A percentile compares a stretch with the other conserved stretches of the same genome.
phyloP scores from a whole-genome alignment of 139 green algal species.

The Nannochloris sp. region DNA sequence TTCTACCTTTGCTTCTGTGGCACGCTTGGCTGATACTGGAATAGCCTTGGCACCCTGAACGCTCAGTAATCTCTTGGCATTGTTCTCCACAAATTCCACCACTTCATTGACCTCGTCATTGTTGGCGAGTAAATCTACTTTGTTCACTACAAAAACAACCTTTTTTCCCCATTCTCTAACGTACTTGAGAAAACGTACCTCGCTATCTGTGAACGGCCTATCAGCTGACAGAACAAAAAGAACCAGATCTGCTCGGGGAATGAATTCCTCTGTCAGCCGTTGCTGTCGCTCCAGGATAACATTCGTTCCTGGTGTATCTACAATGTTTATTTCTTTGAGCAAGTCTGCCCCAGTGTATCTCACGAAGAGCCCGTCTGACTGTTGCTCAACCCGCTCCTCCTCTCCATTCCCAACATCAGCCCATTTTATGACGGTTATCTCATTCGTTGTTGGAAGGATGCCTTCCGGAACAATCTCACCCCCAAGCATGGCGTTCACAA shows the following conservation, averaged over 20 bases:
- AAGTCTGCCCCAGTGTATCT: conserved; percentile 63
- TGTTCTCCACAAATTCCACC: conserved; percentile 63
- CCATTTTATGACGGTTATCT: conserved; percentile 88
- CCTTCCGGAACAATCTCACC: conserved; percentile 72
- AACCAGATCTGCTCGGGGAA: conserved; percentile 92
- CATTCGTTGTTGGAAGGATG: conserved; percentile 97
- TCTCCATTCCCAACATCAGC: conserved; percentile 15
- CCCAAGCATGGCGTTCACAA: conserved; percentile 90
- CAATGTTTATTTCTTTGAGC: conserved; percentile 79
- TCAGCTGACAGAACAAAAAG: conserved; percentile 90
- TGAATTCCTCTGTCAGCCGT: conserved; percentile 97
- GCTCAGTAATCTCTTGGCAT: conserved; percentile 51
- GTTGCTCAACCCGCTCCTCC: conserved; percentile 21
- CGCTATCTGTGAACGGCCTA: conserved; percentile 83
- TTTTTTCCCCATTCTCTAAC: conserved; percentile 95
- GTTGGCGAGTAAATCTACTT: conserved; percentile 72
- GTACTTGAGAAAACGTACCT: conserved; percentile 83
- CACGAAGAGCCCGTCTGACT: conserved; percentile 78
- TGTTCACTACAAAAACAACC: conserved; percentile 97
- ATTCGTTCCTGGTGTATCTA: conserved; percentile 97
- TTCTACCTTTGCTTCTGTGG: conserved; percentile 54
- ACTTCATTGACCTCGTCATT: conserved; percentile 63
- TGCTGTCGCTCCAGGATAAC: conserved; percentile 96
- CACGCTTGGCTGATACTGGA: conserved; percentile 43
- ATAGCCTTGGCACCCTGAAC: conserved; percentile 49